phyloP scores from a whole-genome alignment of 805 yeast species.

The Candida ortonii region DNA sequence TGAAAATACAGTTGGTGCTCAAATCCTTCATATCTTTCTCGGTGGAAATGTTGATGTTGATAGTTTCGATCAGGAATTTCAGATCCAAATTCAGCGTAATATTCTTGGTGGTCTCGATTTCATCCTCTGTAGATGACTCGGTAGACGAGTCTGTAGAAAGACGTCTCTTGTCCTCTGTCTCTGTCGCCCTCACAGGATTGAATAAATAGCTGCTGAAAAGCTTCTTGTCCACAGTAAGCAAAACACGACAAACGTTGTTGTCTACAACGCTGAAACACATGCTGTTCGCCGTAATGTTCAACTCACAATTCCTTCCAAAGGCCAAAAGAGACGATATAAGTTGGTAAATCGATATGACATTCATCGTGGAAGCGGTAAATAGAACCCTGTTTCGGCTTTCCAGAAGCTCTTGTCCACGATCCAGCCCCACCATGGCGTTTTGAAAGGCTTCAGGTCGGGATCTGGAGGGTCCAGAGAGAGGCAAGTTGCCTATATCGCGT shows the following conservation, averaged over 20 bases:
- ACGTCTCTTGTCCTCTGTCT: slow-evolving; percentile 11
- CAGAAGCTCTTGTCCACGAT: slow-evolving; percentile 1
- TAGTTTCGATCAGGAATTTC: slow-evolving; percentile 47
- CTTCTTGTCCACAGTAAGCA: slow-evolving; percentile 36
- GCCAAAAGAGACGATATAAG: slow-evolving; percentile 27
- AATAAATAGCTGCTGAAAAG: slow-evolving; percentile 36
- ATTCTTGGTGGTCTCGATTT: no score
- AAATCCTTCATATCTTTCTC: slow-evolving; percentile 23
- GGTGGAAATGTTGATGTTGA: slow-evolving; percentile 39
- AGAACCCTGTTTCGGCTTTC: slow-evolving; percentile 13
- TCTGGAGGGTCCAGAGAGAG: no score
- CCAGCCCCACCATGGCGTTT: not conserved
- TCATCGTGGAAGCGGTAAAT: slow-evolving; percentile 29
- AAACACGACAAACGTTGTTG: slow-evolving; percentile 39
- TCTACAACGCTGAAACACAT: slow-evolving; percentile 48
- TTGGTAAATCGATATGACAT: slow-evolving; percentile 26
- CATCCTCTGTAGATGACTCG: slow-evolving; percentile 12
- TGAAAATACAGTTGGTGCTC: slow-evolving; percentile 45
- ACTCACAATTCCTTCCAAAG: slow-evolving; percentile 30
- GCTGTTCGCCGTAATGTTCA: slow-evolving; percentile 47
- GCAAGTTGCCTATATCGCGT: no score
- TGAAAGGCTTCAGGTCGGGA: no score
- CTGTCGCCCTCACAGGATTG: slow-evolving; percentile 15
- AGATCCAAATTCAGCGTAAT: slow-evolving; percentile 43
- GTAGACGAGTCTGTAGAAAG: no score